Percentiles rank a stretch among this genome's conserved stretches.
Conservation (phyloP, 2,329 filamentous ascomycete species). For the Stachybotrys chartarum region DNA sequence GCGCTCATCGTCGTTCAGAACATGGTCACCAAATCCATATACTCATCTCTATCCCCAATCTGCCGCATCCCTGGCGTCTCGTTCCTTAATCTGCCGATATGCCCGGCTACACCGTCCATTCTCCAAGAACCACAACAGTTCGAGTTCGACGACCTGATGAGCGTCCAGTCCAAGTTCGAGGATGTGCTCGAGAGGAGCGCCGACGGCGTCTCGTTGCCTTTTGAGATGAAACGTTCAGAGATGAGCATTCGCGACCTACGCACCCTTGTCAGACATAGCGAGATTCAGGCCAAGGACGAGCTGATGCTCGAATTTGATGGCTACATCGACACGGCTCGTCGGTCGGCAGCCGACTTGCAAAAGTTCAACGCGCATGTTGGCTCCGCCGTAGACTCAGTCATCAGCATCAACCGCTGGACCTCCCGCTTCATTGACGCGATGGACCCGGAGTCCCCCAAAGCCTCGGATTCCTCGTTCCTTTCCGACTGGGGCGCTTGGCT, state of each 20-base stretch:
- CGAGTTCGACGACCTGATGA: conserved; percentile 71
- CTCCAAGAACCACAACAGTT: conserved; percentile 25
- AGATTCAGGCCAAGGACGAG: conserved; percentile 60
- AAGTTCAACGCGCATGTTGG: conserved; percentile 73
- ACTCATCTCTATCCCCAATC: conserved; percentile 57
- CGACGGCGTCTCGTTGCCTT: conserved; percentile 58
- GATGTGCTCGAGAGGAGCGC: conserved; percentile 63
- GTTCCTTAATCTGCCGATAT: conserved; percentile 58
- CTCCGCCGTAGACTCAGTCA: conserved; percentile 64
- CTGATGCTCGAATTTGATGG: conserved; percentile 68
- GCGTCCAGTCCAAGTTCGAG: conserved; percentile 68
- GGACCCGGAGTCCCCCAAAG: conserved; percentile 24
- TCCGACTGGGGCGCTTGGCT: conserved; percentile 35
- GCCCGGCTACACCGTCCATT: conserved; percentile 28
- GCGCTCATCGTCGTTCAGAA: conserved; percentile 53
- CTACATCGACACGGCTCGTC: conserved; percentile 63
- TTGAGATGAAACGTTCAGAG: conserved; percentile 75
- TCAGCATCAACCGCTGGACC: conserved; percentile 71
- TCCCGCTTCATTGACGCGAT: conserved; percentile 60
- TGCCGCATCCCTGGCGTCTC: conserved; percentile 63
- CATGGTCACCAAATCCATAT: conserved; percentile 53
- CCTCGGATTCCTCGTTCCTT: conserved; percentile 25
- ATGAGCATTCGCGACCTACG: conserved; percentile 67
- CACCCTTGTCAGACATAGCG: conserved; percentile 63
- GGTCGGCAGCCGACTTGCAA: conserved; percentile 59